A percentile compares a stretch with the other conserved stretches of the same genome.
phyloP scores from a whole-genome alignment of 2,329 filamentous ascomycete species.

The Trichoderma semiorbis region DNA sequence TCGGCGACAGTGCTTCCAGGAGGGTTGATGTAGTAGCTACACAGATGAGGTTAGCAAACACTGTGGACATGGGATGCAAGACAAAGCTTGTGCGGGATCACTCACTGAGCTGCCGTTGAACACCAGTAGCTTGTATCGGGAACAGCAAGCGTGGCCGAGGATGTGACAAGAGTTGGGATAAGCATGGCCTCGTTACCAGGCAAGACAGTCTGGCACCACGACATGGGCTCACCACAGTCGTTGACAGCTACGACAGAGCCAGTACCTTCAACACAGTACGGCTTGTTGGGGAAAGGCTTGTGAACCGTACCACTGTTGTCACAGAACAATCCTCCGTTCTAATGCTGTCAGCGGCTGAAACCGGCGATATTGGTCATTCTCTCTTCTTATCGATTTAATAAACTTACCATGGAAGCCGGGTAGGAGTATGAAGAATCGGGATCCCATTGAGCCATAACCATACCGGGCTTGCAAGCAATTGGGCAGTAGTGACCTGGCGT shows the following conservation, averaged over 20 bases:
- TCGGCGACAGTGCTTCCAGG: constrained; percentile 62
- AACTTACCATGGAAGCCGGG: constrained; percentile 68
- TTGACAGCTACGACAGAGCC: constrained; percentile 65
- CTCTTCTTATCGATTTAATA: neutral
- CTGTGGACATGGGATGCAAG: neutral
- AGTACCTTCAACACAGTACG: constrained; percentile 68
- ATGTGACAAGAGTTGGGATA: constrained; percentile 67
- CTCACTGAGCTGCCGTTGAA: constrained; percentile 70
- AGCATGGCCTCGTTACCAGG: constrained; percentile 80
- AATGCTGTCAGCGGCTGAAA: neutral
- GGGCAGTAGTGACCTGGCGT: constrained; percentile 67
- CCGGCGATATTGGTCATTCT: neutral
- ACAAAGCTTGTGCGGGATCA: neutral
- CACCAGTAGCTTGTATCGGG: constrained; percentile 69
- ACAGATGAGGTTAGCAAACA: neutral
- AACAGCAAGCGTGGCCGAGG: constrained; percentile 61
- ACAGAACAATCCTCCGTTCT: constrained; percentile 75
- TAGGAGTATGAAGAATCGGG: constrained; percentile 65
- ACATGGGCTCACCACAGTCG: constrained; percentile 58
- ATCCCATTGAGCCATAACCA: constrained; percentile 79
- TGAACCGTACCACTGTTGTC: constrained; percentile 60
- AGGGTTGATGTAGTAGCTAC: constrained; percentile 72
- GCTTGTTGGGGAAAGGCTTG: constrained; percentile 65
- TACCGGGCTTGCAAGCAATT: constrained; percentile 70
- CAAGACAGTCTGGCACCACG: constrained; percentile 76